Evolutionary conservation across 2,329 filamentous ascomycete species (phyloP).

Genomic region (Fusarium sambucinum): DNA sequence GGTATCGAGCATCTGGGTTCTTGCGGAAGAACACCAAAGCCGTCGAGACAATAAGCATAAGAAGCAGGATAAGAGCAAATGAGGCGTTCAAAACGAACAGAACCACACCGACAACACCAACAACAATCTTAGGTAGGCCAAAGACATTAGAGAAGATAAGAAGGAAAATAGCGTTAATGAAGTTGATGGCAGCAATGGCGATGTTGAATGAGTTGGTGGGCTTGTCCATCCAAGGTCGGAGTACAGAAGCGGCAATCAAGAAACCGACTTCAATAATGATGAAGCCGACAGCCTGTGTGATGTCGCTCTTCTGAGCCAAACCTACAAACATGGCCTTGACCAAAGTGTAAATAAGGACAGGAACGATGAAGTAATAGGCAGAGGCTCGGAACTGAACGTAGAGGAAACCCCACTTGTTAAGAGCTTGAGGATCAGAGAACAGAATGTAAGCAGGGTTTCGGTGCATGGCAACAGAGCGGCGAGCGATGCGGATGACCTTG

Average conservation of each 20-base stretch:
- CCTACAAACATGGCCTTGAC: conserved; percentile 91
- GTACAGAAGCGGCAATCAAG: conserved; percentile 80
- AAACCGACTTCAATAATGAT: conserved; percentile 84
- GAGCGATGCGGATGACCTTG: conserved; percentile 91
- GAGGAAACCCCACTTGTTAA: conserved; percentile 98
- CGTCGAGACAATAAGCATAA: conserved; percentile 77
- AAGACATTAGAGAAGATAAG: conserved; percentile 91
- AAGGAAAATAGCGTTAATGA: conserved; percentile 89
- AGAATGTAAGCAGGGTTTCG: conserved; percentile 97
- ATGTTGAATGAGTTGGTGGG: conserved; percentile 98
- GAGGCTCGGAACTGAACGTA: conserved; percentile 97
- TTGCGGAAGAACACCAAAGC: conserved; percentile 83
- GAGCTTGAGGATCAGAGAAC: conserved; percentile 91
- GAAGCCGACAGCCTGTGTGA: conserved; percentile 83
- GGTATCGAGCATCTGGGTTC: conserved; percentile 94
- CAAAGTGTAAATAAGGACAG: conserved; percentile 81
- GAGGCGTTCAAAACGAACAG: conserved; percentile 90
- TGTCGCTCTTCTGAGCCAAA: conserved; percentile 77
- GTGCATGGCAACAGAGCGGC: conserved; percentile 89
- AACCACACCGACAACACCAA: conserved; percentile 87
- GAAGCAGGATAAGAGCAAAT: conserved; percentile 83
- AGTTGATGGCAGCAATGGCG: conserved; percentile 88
- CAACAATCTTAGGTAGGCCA: conserved; percentile 83
- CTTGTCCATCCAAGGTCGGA: conserved; percentile 99
- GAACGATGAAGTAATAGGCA: conserved; percentile 94